Evolutionary conservation across 331 rosid species (phyloP).

Genomic region (Acacia concinna): DNA sequence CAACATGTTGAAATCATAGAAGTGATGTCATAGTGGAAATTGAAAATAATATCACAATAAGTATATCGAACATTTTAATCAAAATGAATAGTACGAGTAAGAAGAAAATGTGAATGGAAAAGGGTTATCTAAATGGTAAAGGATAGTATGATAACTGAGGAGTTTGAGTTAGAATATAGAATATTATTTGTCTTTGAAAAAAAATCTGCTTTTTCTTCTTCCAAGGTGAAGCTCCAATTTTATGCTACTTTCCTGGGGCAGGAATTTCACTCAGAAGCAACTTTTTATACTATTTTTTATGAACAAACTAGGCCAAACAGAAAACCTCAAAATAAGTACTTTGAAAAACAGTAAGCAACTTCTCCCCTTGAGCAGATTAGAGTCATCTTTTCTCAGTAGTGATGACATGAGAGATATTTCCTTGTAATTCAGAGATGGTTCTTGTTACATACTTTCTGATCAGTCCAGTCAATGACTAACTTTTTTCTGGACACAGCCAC

Average conservation of each 20-base stretch:
- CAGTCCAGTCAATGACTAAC: constrained; percentile 5
- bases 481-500: not conserved
- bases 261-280: not conserved
- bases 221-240: not conserved
- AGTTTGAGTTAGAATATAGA: not conserved
- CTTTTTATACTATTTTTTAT: not conserved
- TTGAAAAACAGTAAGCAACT: not conserved
- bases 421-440: constrained; percentile 8
- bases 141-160: not conserved
- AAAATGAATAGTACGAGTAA: not conserved
- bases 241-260: not conserved
- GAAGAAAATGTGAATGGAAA: not conserved
- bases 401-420: not conserved
- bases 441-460: constrained; percentile 1
- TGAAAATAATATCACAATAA: not conserved
- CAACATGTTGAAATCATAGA: not conserved
- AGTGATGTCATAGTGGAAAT: not conserved
- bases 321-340: not conserved
- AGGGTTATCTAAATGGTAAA: not conserved
- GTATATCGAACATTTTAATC: not conserved
- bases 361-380: not conserved
- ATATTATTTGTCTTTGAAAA: not conserved
- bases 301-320: not conserved
- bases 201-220: not conserved
- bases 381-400: not conserved